Conservation (phyloP, 768 basidiomycete species). For the Piloderma croceum region DNA sequence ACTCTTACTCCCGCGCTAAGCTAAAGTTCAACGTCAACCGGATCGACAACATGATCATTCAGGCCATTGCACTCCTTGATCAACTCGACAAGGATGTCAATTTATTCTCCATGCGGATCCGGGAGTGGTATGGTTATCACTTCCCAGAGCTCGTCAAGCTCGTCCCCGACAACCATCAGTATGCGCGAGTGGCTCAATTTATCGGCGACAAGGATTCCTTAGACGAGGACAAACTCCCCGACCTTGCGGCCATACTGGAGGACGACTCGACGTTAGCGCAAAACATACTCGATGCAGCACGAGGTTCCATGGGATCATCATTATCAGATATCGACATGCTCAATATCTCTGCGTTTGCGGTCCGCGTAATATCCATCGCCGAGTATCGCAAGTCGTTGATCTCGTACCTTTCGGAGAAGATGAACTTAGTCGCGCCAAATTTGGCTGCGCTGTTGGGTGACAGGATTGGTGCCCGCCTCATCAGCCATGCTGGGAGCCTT, state of each 20-base stretch:
- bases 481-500: conserved; percentile 93
- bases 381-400: conserved; percentile 92
- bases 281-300: conserved; percentile 91
- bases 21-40: conserved; percentile 97
- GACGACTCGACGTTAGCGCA: conserved; percentile 82
- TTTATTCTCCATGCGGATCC: conserved; percentile 94
- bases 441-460: conserved; percentile 88
- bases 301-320: conserved; percentile 90
- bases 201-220: conserved; percentile 87
- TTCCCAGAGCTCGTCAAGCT: conserved; percentile 94
- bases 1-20: conserved; percentile 96
- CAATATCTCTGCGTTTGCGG: conserved; percentile 90
- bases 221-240: conserved; percentile 71
- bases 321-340: conserved; percentile 91
- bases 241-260: conserved; percentile 73
- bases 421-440: conserved; percentile 95
- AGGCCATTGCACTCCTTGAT: conserved; percentile 96
- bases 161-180: conserved; percentile 92
- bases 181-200: conserved; percentile 78
- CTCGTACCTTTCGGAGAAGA: conserved; percentile 88
- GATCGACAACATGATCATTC: conserved; percentile 99
- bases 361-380: conserved; percentile 83
- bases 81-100: conserved; percentile 99
- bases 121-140: conserved; percentile 99
- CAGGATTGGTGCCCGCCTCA: conserved; percentile 85